Conservation (phyloP, 768 basidiomycete genomes). For the Suillus hirtellus region DNA sequence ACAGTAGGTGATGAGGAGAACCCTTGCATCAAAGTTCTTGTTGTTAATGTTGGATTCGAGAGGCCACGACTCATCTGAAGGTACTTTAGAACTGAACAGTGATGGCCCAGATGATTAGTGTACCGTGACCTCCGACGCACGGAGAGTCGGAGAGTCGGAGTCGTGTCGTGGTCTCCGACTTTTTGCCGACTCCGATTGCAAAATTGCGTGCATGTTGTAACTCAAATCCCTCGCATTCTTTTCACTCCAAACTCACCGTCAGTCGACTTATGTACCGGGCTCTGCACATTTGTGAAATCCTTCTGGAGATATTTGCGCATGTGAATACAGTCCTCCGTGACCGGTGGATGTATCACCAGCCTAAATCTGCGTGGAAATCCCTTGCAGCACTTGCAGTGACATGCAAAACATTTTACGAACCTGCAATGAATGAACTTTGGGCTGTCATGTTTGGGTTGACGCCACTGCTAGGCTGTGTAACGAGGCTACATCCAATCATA, state of each 20-base stretch:
- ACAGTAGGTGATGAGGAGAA: neutral
- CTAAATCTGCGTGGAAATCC: neutral
- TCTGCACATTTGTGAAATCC: neutral
- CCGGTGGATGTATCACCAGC: neutral
- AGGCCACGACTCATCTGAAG: neutral
- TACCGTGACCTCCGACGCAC: neutral
- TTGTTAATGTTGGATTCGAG: neutral
- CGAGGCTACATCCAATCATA: neutral
- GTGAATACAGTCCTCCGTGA: neutral
- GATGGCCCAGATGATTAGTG: neutral
- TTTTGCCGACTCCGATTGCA: neutral
- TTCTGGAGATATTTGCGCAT: neutral
- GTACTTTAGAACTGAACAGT: neutral
- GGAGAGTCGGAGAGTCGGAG: no score
- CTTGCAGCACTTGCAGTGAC: constrained; percentile 6
- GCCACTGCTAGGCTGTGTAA: neutral
- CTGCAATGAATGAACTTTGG: constrained; percentile 7
- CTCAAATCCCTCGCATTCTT: neutral
- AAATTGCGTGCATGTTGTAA: no score
- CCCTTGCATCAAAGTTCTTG: neutral
- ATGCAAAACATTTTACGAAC: neutral
- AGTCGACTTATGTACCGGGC: neutral
- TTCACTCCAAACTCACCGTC: neutral
- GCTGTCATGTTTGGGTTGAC: neutral
- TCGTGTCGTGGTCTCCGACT: neutral